These are phyloP conservation scores for Pseudozyma pruni DNA, from an alignment of 1,284 basidiomycete species.

Conservation along the genomic window DNA sequence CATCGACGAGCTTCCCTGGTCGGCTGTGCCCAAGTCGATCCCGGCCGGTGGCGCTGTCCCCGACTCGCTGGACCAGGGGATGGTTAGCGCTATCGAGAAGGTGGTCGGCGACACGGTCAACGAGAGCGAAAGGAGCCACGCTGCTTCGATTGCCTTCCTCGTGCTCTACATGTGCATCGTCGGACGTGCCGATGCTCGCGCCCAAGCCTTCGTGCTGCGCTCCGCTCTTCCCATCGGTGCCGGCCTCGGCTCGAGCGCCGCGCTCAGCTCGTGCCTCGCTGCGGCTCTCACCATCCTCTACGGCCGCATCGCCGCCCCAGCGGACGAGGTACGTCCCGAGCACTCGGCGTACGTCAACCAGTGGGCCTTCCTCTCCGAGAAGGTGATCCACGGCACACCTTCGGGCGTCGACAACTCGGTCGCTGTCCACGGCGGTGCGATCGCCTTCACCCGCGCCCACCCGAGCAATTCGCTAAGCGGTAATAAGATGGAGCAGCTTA, in stretches of 20 bases:
- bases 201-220: conserved; percentile 83
- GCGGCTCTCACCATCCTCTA: conserved; percentile 76
- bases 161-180: conserved; percentile 90
- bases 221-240: conserved; percentile 98
- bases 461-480: conserved; percentile 74
- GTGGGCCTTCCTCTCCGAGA: conserved; percentile 95
- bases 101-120: conserved; percentile 55
- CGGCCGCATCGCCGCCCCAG: conserved; percentile 72
- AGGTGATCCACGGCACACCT: conserved; percentile 96
- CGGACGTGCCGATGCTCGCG: conserved; percentile 73
- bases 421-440: conserved; percentile 89
- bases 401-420: conserved; percentile 98
- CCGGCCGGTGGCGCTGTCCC: conserved; percentile 72
- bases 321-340: conserved; percentile 50
- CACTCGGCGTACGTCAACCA: conserved; percentile 82
- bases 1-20: conserved; percentile 84
- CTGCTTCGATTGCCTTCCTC: conserved; percentile 84
- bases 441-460: conserved; percentile 86
- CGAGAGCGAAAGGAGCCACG: conserved; percentile 69
- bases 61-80: conserved; percentile 61
- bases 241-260: conserved; percentile 95
- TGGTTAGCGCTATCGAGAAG: conserved; percentile 49
- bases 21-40: conserved; percentile 69
- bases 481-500: conserved; percentile 81
- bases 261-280: conserved; percentile 88